Evolutionary conservation across 305 asterid species (phyloP).

Genomic region (Lippia alba): DNA sequence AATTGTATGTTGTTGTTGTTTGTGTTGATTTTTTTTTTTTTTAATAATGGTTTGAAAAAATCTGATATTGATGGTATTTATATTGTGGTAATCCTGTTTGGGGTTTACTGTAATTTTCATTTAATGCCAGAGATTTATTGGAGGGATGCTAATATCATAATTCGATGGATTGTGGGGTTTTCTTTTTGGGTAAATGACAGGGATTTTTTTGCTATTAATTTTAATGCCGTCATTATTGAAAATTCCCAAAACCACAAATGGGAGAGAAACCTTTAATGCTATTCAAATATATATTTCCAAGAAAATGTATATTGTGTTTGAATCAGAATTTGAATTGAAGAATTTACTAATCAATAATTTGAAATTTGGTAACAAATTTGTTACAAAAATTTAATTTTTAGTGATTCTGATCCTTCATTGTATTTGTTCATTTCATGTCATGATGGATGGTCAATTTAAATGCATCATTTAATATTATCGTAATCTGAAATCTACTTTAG

Average conservation of each 20-base stretch:
- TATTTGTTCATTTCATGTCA: no score
- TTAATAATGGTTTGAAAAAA: not conserved
- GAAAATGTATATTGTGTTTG: no score
- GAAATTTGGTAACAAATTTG: no score
- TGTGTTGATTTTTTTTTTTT: not conserved
- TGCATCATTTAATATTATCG: no score
- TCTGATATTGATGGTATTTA: slow-evolving; percentile 21
- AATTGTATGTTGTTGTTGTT: not conserved
- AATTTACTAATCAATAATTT: no score
- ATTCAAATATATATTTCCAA: no score
- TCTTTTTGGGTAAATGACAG: slow-evolving; percentile 8
- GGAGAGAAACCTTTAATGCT: not conserved
- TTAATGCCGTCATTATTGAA: not conserved
- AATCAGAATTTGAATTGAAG: no score
- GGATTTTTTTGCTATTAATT: not conserved
- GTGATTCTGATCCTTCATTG: no score
- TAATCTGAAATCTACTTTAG: no score
- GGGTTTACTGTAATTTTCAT: not conserved
- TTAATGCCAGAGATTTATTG: slow-evolving; percentile 20
- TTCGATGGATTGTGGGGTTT: slow-evolving; percentile 3
- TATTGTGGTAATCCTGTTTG: slow-evolving; percentile 15
- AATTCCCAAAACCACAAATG: not conserved
- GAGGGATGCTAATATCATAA: not conserved
- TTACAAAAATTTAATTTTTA: no score
- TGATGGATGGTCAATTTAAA: no score